Evolutionary conservation across 2,329 filamentous ascomycete species (phyloP), one percentile per base, ranked within the genome.

Genomic region (Arthrobotrys iridis): DNA sequence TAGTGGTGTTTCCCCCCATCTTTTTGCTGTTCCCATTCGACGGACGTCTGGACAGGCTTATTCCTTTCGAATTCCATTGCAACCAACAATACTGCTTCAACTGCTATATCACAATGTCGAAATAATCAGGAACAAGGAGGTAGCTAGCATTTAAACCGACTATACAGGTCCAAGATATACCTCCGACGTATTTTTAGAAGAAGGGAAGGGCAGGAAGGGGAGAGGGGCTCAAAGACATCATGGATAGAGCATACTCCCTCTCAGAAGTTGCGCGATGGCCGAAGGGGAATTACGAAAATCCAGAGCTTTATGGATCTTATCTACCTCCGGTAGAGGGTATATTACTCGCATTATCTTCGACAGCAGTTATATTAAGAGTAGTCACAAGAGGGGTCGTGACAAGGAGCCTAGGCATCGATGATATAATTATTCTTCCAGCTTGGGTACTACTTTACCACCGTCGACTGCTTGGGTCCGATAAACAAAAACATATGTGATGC

Each of bases 161-260:
- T 30, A 52, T 35, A 26, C 10, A 40, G 48, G 22, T 11, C 20
- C 13, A 22, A 37, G 13, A 1, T 37, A 15, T 37, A 22, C 18
- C 15, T 5, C 50, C 50, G 28, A 48, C 58, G 48, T 35, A 22
- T 6, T 58, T 22, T 30, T 45, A 74, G 41, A 58, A 20, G 22
- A 57, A 59, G 35, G 60, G 41, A 43, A 46, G 57, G 37, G 40
- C 30, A 46, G 37, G 40, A 46, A 46, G 15, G 59, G 30, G 37
- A 37, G 60, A 18, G 28, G 50, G 8, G 28, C 24, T 55, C 50
- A 55, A 55, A 22, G 11, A n/a, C 55, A 37, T 28, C 30, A 75
- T 75, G 71, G 71, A 75, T 28, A 46, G 71, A 63, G 63, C 71
- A 22, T 75, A 75, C 35, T 50, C 35, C 6, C 46, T 75, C 46